Evolutionary conservation across 257 asterid genomes (phyloP).

Genomic region (Solanum appendiculatum): DNA sequence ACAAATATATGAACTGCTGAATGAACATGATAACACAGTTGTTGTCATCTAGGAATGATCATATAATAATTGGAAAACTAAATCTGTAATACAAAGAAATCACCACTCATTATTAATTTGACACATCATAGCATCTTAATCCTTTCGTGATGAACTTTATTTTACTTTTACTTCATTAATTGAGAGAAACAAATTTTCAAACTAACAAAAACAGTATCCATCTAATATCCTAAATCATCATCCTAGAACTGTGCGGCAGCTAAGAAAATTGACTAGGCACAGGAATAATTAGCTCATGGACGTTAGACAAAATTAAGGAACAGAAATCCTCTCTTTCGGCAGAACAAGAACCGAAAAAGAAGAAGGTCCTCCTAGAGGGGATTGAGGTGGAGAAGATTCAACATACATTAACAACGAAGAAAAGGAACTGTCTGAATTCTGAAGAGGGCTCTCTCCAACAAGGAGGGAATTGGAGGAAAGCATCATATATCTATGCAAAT

Average conservation of each 20-base stretch:
- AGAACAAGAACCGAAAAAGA: background rate
- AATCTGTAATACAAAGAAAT: background rate
- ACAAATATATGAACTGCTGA: background rate
- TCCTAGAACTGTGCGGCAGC: background rate
- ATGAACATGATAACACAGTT: background rate
- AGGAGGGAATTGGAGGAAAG: background rate
- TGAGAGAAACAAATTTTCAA: background rate
- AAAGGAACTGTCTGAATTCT: background rate
- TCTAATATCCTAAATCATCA: background rate
- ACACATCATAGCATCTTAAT: background rate
- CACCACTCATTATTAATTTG: background rate
- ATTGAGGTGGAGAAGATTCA: background rate
- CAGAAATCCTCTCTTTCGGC: background rate
- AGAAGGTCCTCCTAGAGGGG: background rate
- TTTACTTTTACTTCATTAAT: background rate
- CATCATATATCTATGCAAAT: background rate
- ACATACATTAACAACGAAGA: background rate
- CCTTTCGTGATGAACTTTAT: background rate
- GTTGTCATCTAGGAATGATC: background rate
- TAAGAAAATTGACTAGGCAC: background rate
- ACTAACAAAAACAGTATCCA: background rate
- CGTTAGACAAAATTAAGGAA: background rate
- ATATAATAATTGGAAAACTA: background rate
- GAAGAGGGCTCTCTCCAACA: background rate
- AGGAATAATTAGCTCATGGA: background rate